Base-by-base conservation (phyloP, 805 yeast genomes). In the Hanseniaspora valbyensis region DNA sequence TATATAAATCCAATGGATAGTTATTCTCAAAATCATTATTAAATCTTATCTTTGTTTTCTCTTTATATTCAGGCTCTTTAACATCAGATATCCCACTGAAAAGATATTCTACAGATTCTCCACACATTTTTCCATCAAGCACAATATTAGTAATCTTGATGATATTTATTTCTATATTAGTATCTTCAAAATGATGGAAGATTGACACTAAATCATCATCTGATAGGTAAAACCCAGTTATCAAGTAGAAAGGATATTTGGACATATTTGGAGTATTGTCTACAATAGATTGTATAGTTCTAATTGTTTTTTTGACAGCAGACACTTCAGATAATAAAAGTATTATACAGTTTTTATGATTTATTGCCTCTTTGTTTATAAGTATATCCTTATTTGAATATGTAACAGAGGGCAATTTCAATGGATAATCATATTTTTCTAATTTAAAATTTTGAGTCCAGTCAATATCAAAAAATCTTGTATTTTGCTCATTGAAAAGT, bases 201-300 rank as follows among this genome's bases (percentile, higher is more conserved):
- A 49, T 36, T 28, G 39, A 22, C 5, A 37, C 7, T 1, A 44
- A 8, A 16, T 37, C 21, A 16, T 44, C 26, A 21, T 44, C 50
- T 4, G 18, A 13, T 2, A 50, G 7, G 24, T 26, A 50, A 12
- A 50, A 50, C 16, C 50, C 50, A 3, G 50, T 44, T 21, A 50
- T 22, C 13, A 50, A 37, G 14, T 29, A 44, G 2, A 39, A 16
- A 2, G 53, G 53, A 22, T 50, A 50, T 8, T 25, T n/a, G 1
- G 9, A 10, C 48, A 42, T 50, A 2, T 14, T 22, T 3, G 48
- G 48, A 4, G 19, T 13, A 18, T 40, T 50, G n/a, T 40, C 44
- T 3, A 30, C 14, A 2, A 50, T 39, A 4, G 53, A 44, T 5
- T 24, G 19, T 2, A 50, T 37, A 24, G 50, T 44, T 16, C 33